These are phyloP conservation scores for Penicillium palitans DNA, from an alignment of 2,329 filamentous ascomycete species.

Conservation along the genomic window DNA sequence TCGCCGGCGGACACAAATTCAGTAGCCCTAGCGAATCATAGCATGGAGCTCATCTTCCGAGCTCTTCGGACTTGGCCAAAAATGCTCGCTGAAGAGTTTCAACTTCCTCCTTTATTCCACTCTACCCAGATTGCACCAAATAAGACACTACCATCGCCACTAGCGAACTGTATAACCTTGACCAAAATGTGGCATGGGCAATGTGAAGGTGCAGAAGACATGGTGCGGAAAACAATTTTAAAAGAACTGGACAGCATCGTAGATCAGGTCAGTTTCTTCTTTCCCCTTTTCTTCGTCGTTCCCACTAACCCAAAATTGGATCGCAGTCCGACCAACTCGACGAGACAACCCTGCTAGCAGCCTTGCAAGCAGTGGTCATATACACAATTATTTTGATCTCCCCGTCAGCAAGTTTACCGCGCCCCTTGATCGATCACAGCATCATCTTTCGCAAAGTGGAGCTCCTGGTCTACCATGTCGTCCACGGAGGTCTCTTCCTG, in stretches of 20 bases:
- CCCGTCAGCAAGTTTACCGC: conserved; percentile 30
- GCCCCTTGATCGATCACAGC: background rate
- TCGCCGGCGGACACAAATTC: background rate
- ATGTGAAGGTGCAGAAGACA: conserved; percentile 28
- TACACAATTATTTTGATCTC: conserved; percentile 44
- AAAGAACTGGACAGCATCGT: conserved; percentile 37
- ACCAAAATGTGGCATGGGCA: conserved; percentile 43
- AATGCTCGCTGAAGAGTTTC: conserved; percentile 41
- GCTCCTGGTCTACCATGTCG: conserved; percentile 33
- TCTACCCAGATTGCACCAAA: conserved; percentile 21
- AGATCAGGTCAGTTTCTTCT: conserved; percentile 27
- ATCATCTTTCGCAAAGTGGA: conserved; percentile 35
- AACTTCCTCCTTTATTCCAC: conserved; percentile 42
- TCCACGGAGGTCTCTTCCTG: conserved; percentile 37
- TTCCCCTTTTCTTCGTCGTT: conserved; percentile 16
- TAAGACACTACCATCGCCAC: conserved; percentile 26
- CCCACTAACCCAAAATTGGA: background rate
- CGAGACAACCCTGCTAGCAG: conserved; percentile 35
- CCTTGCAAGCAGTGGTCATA: conserved; percentile 40
- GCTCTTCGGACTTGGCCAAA: conserved; percentile 42
- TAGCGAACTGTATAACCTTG: conserved; percentile 40
- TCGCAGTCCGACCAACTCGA: conserved; percentile 32
- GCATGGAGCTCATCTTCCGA: conserved; percentile 38
- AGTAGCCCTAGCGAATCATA: conserved; percentile 18
- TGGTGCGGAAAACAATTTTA: conserved; percentile 35